Evolutionary conservation across 78 protist species (phyloP).

Genomic region (Dictyostelium capitatum): DNA sequence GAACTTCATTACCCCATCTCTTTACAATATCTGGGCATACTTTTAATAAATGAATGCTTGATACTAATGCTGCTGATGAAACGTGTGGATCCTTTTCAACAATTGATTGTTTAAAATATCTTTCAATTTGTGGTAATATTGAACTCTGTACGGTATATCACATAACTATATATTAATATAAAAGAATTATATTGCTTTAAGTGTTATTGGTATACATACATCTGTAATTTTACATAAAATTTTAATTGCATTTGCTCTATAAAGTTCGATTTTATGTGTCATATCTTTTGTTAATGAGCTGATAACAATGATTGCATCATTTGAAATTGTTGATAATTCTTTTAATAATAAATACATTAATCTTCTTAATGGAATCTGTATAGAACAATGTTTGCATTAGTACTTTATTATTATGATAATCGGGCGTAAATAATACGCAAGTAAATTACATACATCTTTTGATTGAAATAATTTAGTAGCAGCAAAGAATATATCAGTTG

Average conservation of each 20-base stretch:
- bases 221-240: slow-evolving; percentile 95
- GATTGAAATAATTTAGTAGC: slow-evolving; percentile 97
- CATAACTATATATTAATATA: too few species aligned
- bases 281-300: slow-evolving; percentile 94
- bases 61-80: slow-evolving; percentile 96
- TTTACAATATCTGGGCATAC: slow-evolving; percentile 90
- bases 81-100: slow-evolving; percentile 96
- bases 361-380: slow-evolving; percentile 93
- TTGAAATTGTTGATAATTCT: slow-evolving; percentile 92
- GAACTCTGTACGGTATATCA: slow-evolving; percentile 38
- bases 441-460: slow-evolving; percentile 86
- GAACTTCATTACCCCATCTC: slow-evolving; percentile 82
- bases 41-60: slow-evolving; percentile 91
- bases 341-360: slow-evolving; percentile 93
- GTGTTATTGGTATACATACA: slow-evolving; percentile 63
- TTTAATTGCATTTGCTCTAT: slow-evolving; percentile 97
- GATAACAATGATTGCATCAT: slow-evolving; percentile 95
- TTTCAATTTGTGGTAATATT: slow-evolving; percentile 93
- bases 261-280: slow-evolving; percentile 89
- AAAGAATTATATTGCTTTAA: too few species aligned
- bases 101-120: slow-evolving; percentile 97
- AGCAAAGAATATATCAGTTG: slow-evolving; percentile 97
- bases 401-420: too few species aligned
- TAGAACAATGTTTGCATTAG: too few species aligned
- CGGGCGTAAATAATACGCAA: not conserved